These are phyloP conservation scores for Chlorella sp. DNA, from an alignment of 139 green algal genomes.

Conservation along the genomic window DNA sequence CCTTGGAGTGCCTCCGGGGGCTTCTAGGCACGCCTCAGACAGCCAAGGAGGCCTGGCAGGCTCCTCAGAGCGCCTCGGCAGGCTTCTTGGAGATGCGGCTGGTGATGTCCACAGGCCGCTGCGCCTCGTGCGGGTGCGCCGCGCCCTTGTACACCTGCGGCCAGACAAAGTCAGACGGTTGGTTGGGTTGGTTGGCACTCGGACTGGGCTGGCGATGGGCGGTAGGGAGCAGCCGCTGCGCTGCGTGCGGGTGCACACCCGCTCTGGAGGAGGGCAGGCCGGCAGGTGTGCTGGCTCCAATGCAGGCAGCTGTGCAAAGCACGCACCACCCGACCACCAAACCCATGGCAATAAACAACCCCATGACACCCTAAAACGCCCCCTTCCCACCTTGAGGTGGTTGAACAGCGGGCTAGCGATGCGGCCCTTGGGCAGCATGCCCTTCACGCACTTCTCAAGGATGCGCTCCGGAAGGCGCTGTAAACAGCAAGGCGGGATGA, in stretches of 20 bases:
- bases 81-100: conserved; percentile 69
- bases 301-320: too few species aligned
- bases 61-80: conserved; percentile 19
- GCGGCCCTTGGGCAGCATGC: conserved; percentile 97
- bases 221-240: too few species aligned
- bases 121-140: conserved; percentile 91
- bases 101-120: conserved; percentile 93
- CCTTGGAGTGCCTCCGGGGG: too few species aligned
- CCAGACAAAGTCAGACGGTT: neutral
- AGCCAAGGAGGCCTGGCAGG: too few species aligned
- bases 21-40: too few species aligned
- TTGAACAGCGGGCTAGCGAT: conserved; percentile 86
- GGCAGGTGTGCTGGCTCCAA: too few species aligned
- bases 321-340: neutral
- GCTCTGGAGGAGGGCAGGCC: too few species aligned
- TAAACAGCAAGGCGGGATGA: conserved; percentile 4
- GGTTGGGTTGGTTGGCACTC: too few species aligned
- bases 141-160: conserved; percentile 83
- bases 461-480: conserved; percentile 97
- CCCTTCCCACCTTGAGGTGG: conserved; percentile 88
- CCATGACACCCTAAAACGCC: neutral
- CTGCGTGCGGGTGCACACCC: too few species aligned
- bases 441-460: conserved; percentile 96
- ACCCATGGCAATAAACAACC: too few species aligned
- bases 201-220: too few species aligned